These are phyloP conservation scores for Ascoidea rubescens DNA, from an alignment of 805 yeast species.

Conservation along the genomic window DNA sequence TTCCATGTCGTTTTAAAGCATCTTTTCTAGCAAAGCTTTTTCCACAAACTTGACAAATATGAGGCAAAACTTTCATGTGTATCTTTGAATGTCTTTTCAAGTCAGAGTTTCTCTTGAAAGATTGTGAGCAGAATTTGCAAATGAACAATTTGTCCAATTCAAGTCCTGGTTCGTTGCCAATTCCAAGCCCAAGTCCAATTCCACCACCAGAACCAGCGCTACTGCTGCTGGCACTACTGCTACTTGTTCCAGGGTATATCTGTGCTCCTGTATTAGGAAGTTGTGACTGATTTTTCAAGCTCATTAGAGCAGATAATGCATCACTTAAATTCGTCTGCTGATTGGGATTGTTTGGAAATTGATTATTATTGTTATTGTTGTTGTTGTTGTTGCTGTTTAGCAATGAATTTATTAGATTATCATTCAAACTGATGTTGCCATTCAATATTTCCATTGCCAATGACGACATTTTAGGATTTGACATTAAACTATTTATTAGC, in stretches of 20 bases:
- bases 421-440: background rate
- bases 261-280: background rate
- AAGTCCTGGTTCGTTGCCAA: conserved; percentile 1
- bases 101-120: conserved; percentile 56
- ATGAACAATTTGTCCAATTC: conserved; percentile 27
- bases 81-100: conserved; percentile 65
- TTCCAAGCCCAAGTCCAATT: no score
- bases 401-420: background rate
- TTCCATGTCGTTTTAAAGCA: conserved; percentile 63
- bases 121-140: conserved; percentile 46
- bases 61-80: conserved; percentile 58
- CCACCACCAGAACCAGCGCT: background rate
- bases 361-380: background rate
- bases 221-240: background rate
- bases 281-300: background rate
- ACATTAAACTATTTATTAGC: no score
- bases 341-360: background rate
- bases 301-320: background rate
- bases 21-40: conserved; percentile 78
- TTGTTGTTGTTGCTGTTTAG: no score
- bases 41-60: conserved; percentile 62
- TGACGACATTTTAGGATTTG: background rate
- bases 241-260: background rate
- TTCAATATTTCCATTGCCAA: background rate
- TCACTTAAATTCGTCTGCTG: background rate